Base-by-base conservation (phyloP, 2,329 filamentous ascomycete species). In the Penicillium paneum region DNA sequence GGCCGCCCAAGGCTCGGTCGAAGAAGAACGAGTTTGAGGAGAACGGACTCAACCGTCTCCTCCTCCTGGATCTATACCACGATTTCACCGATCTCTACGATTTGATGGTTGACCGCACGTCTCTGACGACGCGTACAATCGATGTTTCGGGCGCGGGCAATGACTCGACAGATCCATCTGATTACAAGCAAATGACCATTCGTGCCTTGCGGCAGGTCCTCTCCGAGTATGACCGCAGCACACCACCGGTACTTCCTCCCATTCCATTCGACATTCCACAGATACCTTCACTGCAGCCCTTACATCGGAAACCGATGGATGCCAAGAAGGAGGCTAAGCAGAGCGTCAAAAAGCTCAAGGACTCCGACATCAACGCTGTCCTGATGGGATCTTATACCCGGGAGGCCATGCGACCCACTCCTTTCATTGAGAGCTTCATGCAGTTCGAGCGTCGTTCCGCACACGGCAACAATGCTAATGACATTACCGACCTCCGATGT, bases 21-120 rank as follows among this genome's bases (percentile, higher is more conserved):
- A 96, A 95, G 80, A 96, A 95, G 81, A 96, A 96, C 68, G 83
- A 87, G 0, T 90, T 96, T 60, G 87, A 89, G 28, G 91, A 92
- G 63, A 89, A 85, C 62, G 93, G 93, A 0, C 80, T 97, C 21
- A 97, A 97, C 71, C 83, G 94, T 24, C 75, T 91, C 41, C 90
- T 96, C 6, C 78, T 97, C 39, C 85, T 85, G 67, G 86, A 90
- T 40, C 76, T 97, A 8, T 97, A 97, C 74, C 82, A 85, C 26
- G 93, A 99, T 70, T 84, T 97, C 66, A 90, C 89, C 63, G 84
- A 86, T 36, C 78, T 97, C 15, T 97, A 97, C 73, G 92, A 97
- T 67, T 78, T 96, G 55, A 76, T 96, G 13, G 94, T 91, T 5
- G 91, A 97, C 70, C 86, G 91, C 24, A 83, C 82, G 26, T 82